Base-by-base conservation (phyloP, 768 basidiomycete genomes). In the Daedaleopsis nitida region DNA sequence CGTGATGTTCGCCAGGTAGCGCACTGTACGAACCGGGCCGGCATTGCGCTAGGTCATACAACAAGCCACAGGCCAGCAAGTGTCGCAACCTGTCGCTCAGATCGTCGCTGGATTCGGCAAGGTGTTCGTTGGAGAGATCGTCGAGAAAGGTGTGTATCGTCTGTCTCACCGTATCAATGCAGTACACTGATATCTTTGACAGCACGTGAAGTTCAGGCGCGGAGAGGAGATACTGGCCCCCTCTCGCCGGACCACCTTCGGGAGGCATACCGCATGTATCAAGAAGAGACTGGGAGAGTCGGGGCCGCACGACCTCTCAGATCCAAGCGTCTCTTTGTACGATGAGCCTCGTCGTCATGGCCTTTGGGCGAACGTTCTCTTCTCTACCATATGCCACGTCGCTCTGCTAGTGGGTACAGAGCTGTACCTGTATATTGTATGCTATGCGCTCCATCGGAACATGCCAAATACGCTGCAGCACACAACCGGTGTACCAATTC, bases 61-160 rank as follows among this genome's bases (percentile, higher is more conserved):
- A 69, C 90, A 93, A 73, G 83, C 85, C 1, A 78, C 87, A 0
- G 88, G 88, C 16, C 88, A 92, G 60, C 90, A 93, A 67, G 91
- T 92, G 7, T 92, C 92, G 4, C 87, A 88, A 67, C 91, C 92
- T 3, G 90, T 96, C 5, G 89, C 94, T 1, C 93, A 94, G 64
- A 86, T 95, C 47, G 89, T 96, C 2, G 92, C 93, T 6, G 94
- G 94, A 62, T 90, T 96, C 59, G 83, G 85, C 14, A 96, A 96
- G 37, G 92, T 96, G 0, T 96, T 95, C 62, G 92, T 96, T 3
- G 94, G 94, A 3, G 94, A 96, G 72, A 91, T 96, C 6, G 83
- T 95, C 17, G 94, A 95, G 70, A 91, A 89, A 76, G 93, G 93
- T 92, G 79, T 68, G 1, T 5, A 10, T 57, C 2, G 17, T 35